These are phyloP conservation scores for Solanum paucissectum DNA, from an alignment of 257 asterid species.

Conservation along the genomic window DNA sequence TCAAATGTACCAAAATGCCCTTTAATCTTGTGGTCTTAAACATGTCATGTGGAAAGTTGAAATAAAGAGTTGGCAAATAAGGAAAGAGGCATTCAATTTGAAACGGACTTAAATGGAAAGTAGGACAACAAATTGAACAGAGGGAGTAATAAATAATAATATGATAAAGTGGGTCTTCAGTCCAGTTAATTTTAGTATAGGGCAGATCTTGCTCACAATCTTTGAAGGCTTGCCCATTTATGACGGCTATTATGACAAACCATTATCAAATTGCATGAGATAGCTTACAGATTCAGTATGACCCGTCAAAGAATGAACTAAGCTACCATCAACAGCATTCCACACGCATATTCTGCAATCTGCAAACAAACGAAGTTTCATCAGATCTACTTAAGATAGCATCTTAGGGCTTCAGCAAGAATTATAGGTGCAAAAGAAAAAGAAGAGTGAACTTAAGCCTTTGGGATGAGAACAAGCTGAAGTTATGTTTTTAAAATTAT, in stretches of 20 bases:
- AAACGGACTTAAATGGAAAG: not conserved
- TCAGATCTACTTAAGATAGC: not conserved
- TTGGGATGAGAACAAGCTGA: not conserved
- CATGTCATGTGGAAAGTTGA: not conserved
- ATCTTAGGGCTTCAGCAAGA: not conserved
- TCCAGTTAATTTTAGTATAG: not conserved
- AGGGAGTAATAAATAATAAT: not conserved
- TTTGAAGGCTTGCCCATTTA: not conserved
- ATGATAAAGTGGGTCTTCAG: not conserved
- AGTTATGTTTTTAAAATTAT: not conserved
- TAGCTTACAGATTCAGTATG: conserved; percentile 87
- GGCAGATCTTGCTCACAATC: not conserved
- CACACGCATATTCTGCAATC: conserved; percentile 99
- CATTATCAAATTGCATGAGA: not conserved
- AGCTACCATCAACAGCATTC: conserved; percentile 99
- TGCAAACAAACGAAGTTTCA: conserved; percentile 17
- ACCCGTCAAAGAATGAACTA: conserved; percentile 94
- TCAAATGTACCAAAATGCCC: not conserved
- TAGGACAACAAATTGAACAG: not conserved
- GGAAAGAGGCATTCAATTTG: not conserved
- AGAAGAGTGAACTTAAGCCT: not conserved
- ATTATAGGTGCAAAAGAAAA: not conserved
- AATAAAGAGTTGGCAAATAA: not conserved
- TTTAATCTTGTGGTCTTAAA: not conserved
- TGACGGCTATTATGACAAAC: not conserved